Conservation (phyloP, 2,329 filamentous ascomycete genomes). For the Lachnellula hyalina region DNA sequence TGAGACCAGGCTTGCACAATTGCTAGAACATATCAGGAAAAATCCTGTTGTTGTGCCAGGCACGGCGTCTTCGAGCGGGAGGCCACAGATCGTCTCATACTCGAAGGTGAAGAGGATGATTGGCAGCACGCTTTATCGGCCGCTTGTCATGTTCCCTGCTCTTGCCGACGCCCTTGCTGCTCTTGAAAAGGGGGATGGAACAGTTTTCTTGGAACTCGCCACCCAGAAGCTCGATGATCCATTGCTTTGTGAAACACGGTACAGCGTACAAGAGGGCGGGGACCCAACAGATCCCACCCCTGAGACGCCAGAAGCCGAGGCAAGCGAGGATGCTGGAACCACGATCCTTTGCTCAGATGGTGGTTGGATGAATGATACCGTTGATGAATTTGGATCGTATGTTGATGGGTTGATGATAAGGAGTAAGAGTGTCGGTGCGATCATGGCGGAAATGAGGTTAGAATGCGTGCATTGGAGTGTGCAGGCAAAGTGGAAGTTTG, state of each 20-base stretch:
- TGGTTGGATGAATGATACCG: slow-evolving; percentile 12
- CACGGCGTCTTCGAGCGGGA: background rate
- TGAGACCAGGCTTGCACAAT: slow-evolving; percentile 18
- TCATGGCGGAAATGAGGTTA: slow-evolving; percentile 36
- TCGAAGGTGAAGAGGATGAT: slow-evolving; percentile 26
- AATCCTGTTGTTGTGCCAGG: slow-evolving; percentile 24
- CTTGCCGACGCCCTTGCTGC: slow-evolving; percentile 24
- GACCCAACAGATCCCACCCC: slow-evolving; percentile 1
- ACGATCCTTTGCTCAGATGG: slow-evolving; percentile 30
- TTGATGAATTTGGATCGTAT: slow-evolving; percentile 25
- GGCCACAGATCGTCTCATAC: slow-evolving; percentile 28
- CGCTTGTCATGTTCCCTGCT: slow-evolving; percentile 25
- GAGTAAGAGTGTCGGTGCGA: slow-evolving; percentile 40
- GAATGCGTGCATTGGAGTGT: slow-evolving; percentile 31
- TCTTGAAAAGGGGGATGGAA: slow-evolving; percentile 37
- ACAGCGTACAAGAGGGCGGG: background rate
- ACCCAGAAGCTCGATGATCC: slow-evolving; percentile 9
- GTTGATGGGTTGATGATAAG: slow-evolving; percentile 24
- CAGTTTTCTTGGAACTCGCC: slow-evolving; percentile 31
- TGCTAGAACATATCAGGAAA: slow-evolving; percentile 39
- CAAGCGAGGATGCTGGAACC: slow-evolving; percentile 18
- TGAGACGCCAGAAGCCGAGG: slow-evolving; percentile 14
- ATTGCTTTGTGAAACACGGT: slow-evolving; percentile 8
- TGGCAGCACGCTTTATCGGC: slow-evolving; percentile 26
- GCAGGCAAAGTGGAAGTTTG: slow-evolving; percentile 29